phyloP scores from a whole-genome alignment of 306 rosid genomes.

The Dalbergia cultrata region DNA sequence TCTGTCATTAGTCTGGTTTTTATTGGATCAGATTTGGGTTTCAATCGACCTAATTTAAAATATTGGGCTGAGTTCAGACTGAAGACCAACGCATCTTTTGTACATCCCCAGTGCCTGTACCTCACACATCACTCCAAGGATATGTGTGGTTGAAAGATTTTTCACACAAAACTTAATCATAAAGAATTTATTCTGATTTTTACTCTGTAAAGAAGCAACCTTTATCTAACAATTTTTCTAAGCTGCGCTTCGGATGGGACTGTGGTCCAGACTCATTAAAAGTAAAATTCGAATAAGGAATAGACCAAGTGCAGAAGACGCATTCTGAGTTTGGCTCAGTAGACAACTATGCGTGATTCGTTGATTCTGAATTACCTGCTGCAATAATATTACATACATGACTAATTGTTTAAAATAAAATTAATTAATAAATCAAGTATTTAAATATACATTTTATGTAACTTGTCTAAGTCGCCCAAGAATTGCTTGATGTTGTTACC shows the following conservation, averaged over 20 bases:
- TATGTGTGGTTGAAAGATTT: too few species aligned
- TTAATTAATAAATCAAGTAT: conserved; percentile 10
- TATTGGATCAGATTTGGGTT: too few species aligned
- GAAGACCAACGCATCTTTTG: too few species aligned
- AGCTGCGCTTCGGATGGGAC: neutral
- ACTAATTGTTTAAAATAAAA: conserved; percentile 6
- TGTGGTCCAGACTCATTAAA: neutral
- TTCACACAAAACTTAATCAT: too few species aligned
- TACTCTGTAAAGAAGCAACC: too few species aligned
- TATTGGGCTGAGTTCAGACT: too few species aligned
- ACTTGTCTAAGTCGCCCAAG: conserved; percentile 36
- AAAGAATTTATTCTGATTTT: too few species aligned
- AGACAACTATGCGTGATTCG: neutral
- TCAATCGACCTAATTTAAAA: too few species aligned
- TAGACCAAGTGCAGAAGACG: neutral
- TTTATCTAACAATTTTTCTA: too few species aligned
- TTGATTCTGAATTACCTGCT: neutral
- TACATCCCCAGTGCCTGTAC: too few species aligned
- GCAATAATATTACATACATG: neutral
- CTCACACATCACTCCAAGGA: too few species aligned
- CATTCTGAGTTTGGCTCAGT: neutral
- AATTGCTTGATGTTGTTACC: conserved; percentile 9
- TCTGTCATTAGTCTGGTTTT: too few species aligned
- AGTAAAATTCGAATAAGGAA: neutral
- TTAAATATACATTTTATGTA: conserved; percentile 31